Evolutionary conservation across 2,329 filamentous ascomycete species (phyloP).

Genomic region (Zymoseptoria pseudotritici): DNA sequence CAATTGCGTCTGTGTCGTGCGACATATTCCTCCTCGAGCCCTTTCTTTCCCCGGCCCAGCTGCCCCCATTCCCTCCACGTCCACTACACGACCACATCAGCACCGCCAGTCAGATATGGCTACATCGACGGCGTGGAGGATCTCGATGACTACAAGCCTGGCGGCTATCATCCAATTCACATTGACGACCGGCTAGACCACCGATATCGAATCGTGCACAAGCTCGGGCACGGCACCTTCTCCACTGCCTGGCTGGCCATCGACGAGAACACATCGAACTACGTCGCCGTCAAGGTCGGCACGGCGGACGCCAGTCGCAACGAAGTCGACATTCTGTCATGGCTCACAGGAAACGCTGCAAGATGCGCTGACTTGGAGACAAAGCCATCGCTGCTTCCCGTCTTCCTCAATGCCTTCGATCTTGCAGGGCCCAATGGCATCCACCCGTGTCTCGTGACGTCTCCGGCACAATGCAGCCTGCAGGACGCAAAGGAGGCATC

Average conservation of each 20-base stretch:
- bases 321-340: background rate
- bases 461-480: background rate
- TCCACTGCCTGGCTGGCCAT: slow-evolving; percentile 30
- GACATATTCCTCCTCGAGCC: too few relatives aligned
- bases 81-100: background rate
- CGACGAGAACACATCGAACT: background rate
- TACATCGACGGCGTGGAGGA: background rate
- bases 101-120: background rate
- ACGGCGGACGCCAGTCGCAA: background rate
- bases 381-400: background rate
- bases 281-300: slow-evolving; percentile 1
- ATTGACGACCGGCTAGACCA: slow-evolving; percentile 17
- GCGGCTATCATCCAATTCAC: slow-evolving; percentile 27
- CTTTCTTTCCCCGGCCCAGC: too few relatives aligned
- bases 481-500: background rate
- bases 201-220: slow-evolving; percentile 31
- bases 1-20: too few relatives aligned
- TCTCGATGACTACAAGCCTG: slow-evolving; percentile 9
- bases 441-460: background rate
- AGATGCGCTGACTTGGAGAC: background rate
- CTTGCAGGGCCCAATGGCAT: background rate
- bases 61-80: background rate
- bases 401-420: background rate
- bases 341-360: background rate
- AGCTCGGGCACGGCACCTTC: slow-evolving; percentile 30